Evolutionary conservation across 805 yeast genomes (phyloP), one percentile per base, ranked within the genome.

Genomic region (Candida gorgasii): DNA sequence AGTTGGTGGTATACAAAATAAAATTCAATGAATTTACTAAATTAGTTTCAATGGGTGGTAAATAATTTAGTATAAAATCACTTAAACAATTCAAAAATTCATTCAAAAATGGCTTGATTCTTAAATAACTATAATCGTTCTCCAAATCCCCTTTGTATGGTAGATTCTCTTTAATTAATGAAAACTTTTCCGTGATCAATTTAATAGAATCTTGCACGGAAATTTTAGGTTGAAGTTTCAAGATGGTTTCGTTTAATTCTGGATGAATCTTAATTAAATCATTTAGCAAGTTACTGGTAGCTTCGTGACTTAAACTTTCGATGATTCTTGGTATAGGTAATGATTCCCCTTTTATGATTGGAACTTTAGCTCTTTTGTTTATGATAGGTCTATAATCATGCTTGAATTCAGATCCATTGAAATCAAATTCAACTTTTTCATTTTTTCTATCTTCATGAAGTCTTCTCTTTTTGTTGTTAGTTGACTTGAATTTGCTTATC

Each of bases 91-190:
- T 71, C 46, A 86, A 74, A 51, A 88, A 86, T 51, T 85, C 93
- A 45, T 77, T 76, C 47, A 86, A 74, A 44, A 69, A 63, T 5
- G 84, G 78, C 54, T 85, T 80, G 27, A 89, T 86, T 43, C 96
- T 72, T 44, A 85, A 63, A 58, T 79, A 88, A 4, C 90, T 80
- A 56, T 88, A 88, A 59, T 88, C 96, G 36, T 85, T 78, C 27
- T 76, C 70, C 8, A 75, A 70, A 52, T 86, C 89, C 48, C 87
- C 88, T 50, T 82, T 82, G 59, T 85, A 87, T 1, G 96, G 96
- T 49, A 89, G 62, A 45, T 75, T 72, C 8, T 59, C 58, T 15
- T 65, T 52, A 19, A 86, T 76, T 4, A 55, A 57, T 15, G 70
- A 57, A 36, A 76, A 64, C 53, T 80, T 78, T 5, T 56, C 52